These are phyloP conservation scores for Chloris gayana DNA, from an alignment of 176 grass and related monocot species.

Conservation along the genomic window DNA sequence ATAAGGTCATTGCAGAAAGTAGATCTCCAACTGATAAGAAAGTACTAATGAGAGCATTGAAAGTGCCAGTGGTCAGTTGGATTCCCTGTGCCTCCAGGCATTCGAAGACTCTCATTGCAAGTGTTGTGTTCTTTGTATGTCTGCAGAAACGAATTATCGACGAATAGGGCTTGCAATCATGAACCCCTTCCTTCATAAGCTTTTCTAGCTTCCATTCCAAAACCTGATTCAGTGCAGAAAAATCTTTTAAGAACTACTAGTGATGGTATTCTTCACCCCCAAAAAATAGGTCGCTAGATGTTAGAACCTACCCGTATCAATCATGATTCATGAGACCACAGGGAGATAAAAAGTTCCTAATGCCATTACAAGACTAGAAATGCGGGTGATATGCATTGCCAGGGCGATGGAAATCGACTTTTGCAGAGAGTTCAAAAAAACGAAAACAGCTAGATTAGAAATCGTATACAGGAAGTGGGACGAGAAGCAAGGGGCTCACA, in stretches of 20 bases:
- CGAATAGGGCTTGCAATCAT: slow-evolving; percentile 35
- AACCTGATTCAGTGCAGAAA: slow-evolving; percentile 38
- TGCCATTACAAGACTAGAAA: background rate
- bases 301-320: no score
- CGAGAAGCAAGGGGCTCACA: slow-evolving; percentile 28
- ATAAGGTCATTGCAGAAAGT: slow-evolving; percentile 50
- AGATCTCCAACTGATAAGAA: slow-evolving; percentile 48
- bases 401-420: background rate
- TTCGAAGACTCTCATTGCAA: slow-evolving; percentile 48
- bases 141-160: slow-evolving; percentile 48
- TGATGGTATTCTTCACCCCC: no score
- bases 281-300: no score
- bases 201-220: slow-evolving; percentile 58
- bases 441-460: background rate
- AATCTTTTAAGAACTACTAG: background rate
- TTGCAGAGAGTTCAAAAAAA: background rate
- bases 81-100: slow-evolving; percentile 39
- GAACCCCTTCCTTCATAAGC: slow-evolving; percentile 42
- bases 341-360: background rate
- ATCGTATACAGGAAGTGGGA: background rate
- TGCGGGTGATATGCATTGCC: background rate
- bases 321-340: background rate
- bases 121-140: slow-evolving; percentile 19
- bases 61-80: slow-evolving; percentile 43
- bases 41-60: slow-evolving; percentile 41